Evolutionary conservation across 1,139 yeast species (phyloP).

Genomic region (Scheffersomyces titani): DNA sequence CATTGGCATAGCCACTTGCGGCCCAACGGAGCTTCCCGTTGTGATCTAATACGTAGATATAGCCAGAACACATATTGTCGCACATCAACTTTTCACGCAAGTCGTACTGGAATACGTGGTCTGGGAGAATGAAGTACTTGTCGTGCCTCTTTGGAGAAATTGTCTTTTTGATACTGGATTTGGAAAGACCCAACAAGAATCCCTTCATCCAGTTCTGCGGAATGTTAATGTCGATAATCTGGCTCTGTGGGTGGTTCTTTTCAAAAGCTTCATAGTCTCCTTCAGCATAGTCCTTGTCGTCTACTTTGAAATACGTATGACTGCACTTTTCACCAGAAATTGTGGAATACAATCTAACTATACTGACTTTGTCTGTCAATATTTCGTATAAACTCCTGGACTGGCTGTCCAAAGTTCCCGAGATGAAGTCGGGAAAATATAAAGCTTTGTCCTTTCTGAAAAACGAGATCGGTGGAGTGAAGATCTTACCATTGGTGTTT

Average conservation of each 20-base stretch:
- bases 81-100: constrained; percentile 63
- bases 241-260: constrained; percentile 51
- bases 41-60: constrained; percentile 73
- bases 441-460: constrained; percentile 75
- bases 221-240: constrained; percentile 71
- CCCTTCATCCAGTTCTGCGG: constrained; percentile 75
- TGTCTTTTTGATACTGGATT: constrained; percentile 41
- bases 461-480: constrained; percentile 74
- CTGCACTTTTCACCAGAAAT: constrained; percentile 73
- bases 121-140: constrained; percentile 64
- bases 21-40: constrained; percentile 87
- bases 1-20: constrained; percentile 77
- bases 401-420: constrained; percentile 52
- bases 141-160: constrained; percentile 54
- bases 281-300: constrained; percentile 36
- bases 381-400: constrained; percentile 34
- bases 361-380: constrained; percentile 51
- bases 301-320: constrained; percentile 55
- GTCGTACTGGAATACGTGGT: constrained; percentile 58
- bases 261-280: constrained; percentile 31
- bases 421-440: constrained; percentile 83
- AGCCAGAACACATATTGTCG: constrained; percentile 81
- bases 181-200: constrained; percentile 56
- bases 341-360: constrained; percentile 68
- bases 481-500: constrained; percentile 82